phyloP scores from a whole-genome alignment of 495 filamentous ascomycete species.

The Lepraria neglecta region DNA sequence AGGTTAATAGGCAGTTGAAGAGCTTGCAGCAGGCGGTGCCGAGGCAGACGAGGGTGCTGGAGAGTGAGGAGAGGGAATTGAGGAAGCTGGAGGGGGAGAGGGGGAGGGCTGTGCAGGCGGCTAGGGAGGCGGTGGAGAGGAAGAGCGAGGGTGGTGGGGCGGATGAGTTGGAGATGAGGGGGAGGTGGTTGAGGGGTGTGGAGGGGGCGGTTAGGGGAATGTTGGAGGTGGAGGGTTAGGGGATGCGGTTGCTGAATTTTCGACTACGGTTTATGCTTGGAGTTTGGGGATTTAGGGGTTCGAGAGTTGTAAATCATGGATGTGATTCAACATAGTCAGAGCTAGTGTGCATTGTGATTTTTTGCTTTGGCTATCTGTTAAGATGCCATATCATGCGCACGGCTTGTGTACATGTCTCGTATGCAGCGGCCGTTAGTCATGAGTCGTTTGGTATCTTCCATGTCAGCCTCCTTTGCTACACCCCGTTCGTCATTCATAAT shows the following conservation, averaged over 20 bases:
- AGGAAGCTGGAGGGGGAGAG: conserved; percentile 64
- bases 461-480: too few relatives aligned
- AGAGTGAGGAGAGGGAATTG: conserved; percentile 65
- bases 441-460: too few relatives aligned
- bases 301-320: too few relatives aligned
- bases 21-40: conserved; percentile 58
- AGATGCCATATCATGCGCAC: neutral
- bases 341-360: neutral
- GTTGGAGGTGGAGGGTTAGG: conserved; percentile 43
- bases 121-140: conserved; percentile 71
- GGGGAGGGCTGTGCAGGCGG: conserved; percentile 58
- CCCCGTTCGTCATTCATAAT: too few relatives aligned
- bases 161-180: conserved; percentile 76
- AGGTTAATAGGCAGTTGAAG: conserved; percentile 62
- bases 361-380: neutral
- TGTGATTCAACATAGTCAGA: too few relatives aligned
- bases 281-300: neutral
- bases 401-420: too few relatives aligned
- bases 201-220: conserved; percentile 63
- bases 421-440: too few relatives aligned
- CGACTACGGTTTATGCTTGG: neutral
- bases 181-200: conserved; percentile 71
- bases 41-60: conserved; percentile 65
- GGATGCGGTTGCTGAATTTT: neutral
- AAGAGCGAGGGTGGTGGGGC: conserved; percentile 66